A percentile compares a stretch with the other conserved stretches of the same genome.
phyloP scores from a whole-genome alignment of 2,329 filamentous ascomycete species.

The Fusarium albidum region DNA sequence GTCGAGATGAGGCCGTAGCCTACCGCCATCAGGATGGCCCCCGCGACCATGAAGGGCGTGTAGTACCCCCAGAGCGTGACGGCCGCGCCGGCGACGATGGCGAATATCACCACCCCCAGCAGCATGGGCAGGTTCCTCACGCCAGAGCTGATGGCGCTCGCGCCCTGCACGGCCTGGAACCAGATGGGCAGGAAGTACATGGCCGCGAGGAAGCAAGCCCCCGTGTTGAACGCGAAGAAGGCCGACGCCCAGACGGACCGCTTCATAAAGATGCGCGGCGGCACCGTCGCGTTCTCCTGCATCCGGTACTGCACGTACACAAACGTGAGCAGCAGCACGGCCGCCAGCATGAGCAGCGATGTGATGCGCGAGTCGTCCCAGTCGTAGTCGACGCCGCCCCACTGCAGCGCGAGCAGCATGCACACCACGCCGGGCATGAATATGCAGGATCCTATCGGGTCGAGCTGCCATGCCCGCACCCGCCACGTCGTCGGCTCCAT shows the following conservation, averaged over 20 bases:
- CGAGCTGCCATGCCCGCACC: slow-evolving; percentile 39
- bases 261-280: slow-evolving; percentile 51
- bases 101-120: slow-evolving; percentile 47
- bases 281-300: slow-evolving; percentile 53
- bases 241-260: slow-evolving; percentile 49
- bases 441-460: slow-evolving; percentile 43
- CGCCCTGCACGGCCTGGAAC: slow-evolving; percentile 55
- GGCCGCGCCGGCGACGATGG: slow-evolving; percentile 44
- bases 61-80: slow-evolving; percentile 55
- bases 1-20: slow-evolving; percentile 55
- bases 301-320: slow-evolving; percentile 49
- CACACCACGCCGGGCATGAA: slow-evolving; percentile 52
- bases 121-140: slow-evolving; percentile 53
- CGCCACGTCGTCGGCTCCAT: slow-evolving; percentile 37
- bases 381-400: slow-evolving; percentile 51
- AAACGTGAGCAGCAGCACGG: slow-evolving; percentile 46
- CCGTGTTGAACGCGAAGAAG: slow-evolving; percentile 49
- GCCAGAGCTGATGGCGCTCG: slow-evolving; percentile 49
- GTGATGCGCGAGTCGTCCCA: slow-evolving; percentile 38
- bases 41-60: slow-evolving; percentile 51
- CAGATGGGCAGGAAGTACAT: slow-evolving; percentile 55
- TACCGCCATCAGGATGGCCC: slow-evolving; percentile 45
- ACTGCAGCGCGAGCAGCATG: slow-evolving; percentile 59
- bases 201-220: slow-evolving; percentile 43
- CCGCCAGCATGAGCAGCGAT: slow-evolving; percentile 44